A percentile compares a stretch with the other conserved stretches of the same genome.
These are phyloP conservation scores for Torrubiella hemipterigena DNA, from an alignment of 2,329 filamentous ascomycete genomes.

Conservation along the genomic window DNA sequence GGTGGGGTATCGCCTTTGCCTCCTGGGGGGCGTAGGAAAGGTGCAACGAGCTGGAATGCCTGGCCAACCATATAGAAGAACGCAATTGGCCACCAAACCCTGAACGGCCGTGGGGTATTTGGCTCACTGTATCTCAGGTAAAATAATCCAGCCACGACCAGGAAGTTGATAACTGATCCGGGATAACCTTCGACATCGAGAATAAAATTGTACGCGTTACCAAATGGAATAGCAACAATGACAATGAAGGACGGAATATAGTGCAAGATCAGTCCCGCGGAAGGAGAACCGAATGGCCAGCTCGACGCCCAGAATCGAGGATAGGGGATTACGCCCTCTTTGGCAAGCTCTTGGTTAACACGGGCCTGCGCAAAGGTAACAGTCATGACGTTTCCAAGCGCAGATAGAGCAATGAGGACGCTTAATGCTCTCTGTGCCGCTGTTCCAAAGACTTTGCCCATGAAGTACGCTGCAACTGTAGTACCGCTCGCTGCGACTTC, in stretches of 20 bases:
- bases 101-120: constrained; percentile 9
- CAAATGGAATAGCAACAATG: constrained; percentile 11
- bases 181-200: constrained; percentile 9
- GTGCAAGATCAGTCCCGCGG: constrained; percentile 8
- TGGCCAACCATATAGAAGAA: constrained; percentile 11
- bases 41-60: constrained; percentile 11
- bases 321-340: constrained; percentile 8
- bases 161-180: constrained; percentile 8
- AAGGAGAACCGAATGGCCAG: constrained; percentile 9
- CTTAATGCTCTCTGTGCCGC: constrained; percentile 8
- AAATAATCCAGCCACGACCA: constrained; percentile 9
- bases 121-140: constrained; percentile 9
- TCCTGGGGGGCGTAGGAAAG: constrained; percentile 10
- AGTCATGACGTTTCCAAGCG: constrained; percentile 9
- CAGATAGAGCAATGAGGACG: constrained; percentile 9
- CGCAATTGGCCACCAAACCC: constrained; percentile 10
- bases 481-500: constrained; percentile 9
- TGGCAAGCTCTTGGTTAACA: constrained; percentile 10
- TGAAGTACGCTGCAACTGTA: constrained; percentile 10
- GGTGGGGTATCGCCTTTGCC: constrained; percentile 11
- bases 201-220: constrained; percentile 9
- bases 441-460: constrained; percentile 9
- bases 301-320: constrained; percentile 9
- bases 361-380: constrained; percentile 9
- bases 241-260: constrained; percentile 10